Evolutionary conservation across 2,329 filamentous ascomycete species (phyloP), one percentile per base, ranked within the genome.

Genomic region (Albophoma yamanashiensis): DNA sequence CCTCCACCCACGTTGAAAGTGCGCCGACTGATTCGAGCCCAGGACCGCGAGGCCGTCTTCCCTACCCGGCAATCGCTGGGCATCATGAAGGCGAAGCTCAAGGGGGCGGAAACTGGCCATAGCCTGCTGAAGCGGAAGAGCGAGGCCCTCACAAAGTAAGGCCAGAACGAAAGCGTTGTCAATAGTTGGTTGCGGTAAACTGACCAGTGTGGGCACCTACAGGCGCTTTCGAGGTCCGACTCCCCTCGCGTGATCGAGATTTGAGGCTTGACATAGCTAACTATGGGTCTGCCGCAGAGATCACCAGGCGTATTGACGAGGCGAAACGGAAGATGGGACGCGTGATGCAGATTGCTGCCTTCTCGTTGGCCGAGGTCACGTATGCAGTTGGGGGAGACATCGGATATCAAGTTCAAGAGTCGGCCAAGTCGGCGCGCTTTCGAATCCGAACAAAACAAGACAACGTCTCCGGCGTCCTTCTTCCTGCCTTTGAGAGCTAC

Each of bases 281-380:
- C 56, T 20, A 52, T 62, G 56, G 58, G 45, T 22, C 27, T 47
- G 15, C 42, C 25, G 66, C 73, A 91, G 94, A 99, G 70, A 99
- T 99, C 70, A 97, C 94, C 57, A 86, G 87, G 73, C 89, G 94
- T 71, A 99, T 99, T 76, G 93, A 99, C 78, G 94, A 99, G 75
- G 94, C 94, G 50, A 99, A 99, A 78, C 89, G 92, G 68, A 99
- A 99, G 80, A 99, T 99, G 93, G 94, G 94, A 61, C 86, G 93
- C 40, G 94, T 99, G 43, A 99, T 99, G 94, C 93, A 97, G 75
- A 96, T 99, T 70, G 94, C 94, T 47, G 92, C 94, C 55, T 97
- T 99, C 78, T 97, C 93, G 52, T 83, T 99, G 22, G 94, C 94
- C 62, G 94, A 97, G 78, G 94, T 99, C 60, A 96, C 92, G 56